phyloP scores from a whole-genome alignment of 441 rosid genomes.

The Bruguiera hainesii region DNA sequence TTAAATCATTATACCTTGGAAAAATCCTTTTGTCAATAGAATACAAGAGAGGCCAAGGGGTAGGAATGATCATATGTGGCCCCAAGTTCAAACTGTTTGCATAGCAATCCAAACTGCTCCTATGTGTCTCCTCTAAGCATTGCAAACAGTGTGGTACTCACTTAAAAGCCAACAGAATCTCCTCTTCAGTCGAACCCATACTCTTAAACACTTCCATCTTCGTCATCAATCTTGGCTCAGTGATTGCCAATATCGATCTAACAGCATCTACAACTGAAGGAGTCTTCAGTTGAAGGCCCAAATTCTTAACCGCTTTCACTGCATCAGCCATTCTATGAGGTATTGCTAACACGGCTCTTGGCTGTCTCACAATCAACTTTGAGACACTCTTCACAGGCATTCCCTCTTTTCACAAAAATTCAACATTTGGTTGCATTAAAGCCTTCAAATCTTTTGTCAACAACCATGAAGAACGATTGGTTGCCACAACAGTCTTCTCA shows the following conservation, averaged over 20 bases:
- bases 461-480: slow-evolving; percentile 10
- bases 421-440: neutral
- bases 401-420: slow-evolving; percentile 6
- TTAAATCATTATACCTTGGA: slow-evolving; percentile 20
- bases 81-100: slow-evolving; percentile 10
- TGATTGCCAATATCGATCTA: neutral
- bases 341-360: neutral
- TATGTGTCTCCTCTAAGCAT: slow-evolving; percentile 11
- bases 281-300: slow-evolving; percentile 1
- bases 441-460: neutral
- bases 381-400: neutral
- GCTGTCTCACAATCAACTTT: neutral
- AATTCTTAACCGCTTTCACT: neutral
- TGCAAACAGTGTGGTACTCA: slow-evolving; percentile 9
- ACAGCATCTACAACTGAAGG: neutral
- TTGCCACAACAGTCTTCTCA: neutral
- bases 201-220: slow-evolving; percentile 9
- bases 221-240: neutral
- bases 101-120: slow-evolving; percentile 14
- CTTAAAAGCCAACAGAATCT: slow-evolving; percentile 13
- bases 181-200: slow-evolving; percentile 20
- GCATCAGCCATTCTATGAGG: neutral
- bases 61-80: slow-evolving; percentile 1
- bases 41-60: slow-evolving; percentile 10
- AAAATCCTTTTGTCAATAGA: slow-evolving; percentile 18